These are phyloP conservation scores for Penicillium sp. DNA, from an alignment of 2,329 filamentous ascomycete species.

Conservation along the genomic window DNA sequence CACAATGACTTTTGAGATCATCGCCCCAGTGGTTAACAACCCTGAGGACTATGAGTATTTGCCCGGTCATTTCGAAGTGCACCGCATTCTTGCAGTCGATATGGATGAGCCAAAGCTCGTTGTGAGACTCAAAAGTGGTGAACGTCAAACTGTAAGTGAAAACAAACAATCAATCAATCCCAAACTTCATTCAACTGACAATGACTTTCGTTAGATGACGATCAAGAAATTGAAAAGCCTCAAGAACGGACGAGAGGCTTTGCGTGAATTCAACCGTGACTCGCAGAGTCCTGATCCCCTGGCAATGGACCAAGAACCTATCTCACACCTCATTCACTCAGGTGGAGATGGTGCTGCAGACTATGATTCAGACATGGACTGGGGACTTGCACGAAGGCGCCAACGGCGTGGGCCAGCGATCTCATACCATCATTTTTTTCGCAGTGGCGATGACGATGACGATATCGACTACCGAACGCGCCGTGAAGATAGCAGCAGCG, in stretches of 20 bases:
- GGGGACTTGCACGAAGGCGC: neutral
- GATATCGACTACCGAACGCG: neutral
- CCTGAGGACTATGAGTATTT: conserved; percentile 39
- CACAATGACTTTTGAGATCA: conserved; percentile 21
- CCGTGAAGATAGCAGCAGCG: too few relatives aligned
- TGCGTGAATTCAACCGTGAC: conserved; percentile 16
- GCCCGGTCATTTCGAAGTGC: conserved; percentile 39
- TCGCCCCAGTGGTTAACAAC: conserved; percentile 32
- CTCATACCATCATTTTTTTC: conserved; percentile 5
- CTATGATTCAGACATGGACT: conserved; percentile 1
- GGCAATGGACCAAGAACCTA: neutral
- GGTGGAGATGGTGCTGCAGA: conserved; percentile 12
- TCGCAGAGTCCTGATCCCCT: conserved; percentile 12
- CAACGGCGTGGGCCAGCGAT: neutral
- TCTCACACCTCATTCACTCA: neutral
- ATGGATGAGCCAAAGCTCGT: conserved; percentile 27
- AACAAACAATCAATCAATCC: neutral
- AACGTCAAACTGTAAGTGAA: conserved; percentile 35
- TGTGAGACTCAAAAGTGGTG: conserved; percentile 38
- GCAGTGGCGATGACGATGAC: neutral
- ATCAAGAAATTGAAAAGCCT: conserved; percentile 27
- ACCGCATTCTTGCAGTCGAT: conserved; percentile 32
- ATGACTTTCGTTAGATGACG: conserved; percentile 25
- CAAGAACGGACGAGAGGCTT: conserved; percentile 25
- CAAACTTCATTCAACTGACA: conserved; percentile 12